A percentile compares a stretch with the other conserved stretches of the same genome.
phyloP scores from a whole-genome alignment of 2,329 filamentous ascomycete genomes.

The Pseudogymnoascus sp. region DNA sequence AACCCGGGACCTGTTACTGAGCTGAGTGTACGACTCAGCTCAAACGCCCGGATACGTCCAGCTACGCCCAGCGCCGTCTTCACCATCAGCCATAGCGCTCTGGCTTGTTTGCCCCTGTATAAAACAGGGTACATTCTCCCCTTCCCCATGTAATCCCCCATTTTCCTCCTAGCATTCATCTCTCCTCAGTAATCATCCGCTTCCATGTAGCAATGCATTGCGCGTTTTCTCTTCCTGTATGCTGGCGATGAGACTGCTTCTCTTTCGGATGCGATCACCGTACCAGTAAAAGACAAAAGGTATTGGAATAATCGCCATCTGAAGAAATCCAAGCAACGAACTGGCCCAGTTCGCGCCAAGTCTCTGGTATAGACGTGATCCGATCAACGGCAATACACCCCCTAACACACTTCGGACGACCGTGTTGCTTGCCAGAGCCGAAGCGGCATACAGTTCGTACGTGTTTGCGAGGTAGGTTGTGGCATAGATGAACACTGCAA shows the following conservation, averaged over 20 bases:
- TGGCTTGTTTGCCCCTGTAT: background rate
- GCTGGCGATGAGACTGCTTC: background rate
- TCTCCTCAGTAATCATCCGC: background rate
- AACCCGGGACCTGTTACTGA: background rate
- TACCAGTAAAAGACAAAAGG: constrained; percentile 69
- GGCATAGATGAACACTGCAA: constrained; percentile 72
- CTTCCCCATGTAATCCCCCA: background rate
- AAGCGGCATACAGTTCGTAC: constrained; percentile 76
- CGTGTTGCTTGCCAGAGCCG: constrained; percentile 70
- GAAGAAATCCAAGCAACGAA: constrained; percentile 64
- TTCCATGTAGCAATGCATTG: background rate
- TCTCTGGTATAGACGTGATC: constrained; percentile 58
- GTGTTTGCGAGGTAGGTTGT: constrained; percentile 71
- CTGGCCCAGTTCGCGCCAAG: constrained; percentile 73
- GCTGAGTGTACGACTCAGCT: background rate
- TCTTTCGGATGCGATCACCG: constrained; percentile 46
- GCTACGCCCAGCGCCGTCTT: background rate
- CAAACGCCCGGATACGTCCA: background rate
- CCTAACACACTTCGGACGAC: constrained; percentile 65
- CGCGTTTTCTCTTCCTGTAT: background rate
- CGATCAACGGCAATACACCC: constrained; percentile 70
- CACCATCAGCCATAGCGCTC: background rate
- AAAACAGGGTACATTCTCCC: background rate
- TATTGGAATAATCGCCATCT: constrained; percentile 67
- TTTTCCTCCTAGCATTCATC: background rate